Evolutionary conservation across 1,284 basidiomycete species (phyloP).

Genomic region (Spongispora temasekensis): DNA sequence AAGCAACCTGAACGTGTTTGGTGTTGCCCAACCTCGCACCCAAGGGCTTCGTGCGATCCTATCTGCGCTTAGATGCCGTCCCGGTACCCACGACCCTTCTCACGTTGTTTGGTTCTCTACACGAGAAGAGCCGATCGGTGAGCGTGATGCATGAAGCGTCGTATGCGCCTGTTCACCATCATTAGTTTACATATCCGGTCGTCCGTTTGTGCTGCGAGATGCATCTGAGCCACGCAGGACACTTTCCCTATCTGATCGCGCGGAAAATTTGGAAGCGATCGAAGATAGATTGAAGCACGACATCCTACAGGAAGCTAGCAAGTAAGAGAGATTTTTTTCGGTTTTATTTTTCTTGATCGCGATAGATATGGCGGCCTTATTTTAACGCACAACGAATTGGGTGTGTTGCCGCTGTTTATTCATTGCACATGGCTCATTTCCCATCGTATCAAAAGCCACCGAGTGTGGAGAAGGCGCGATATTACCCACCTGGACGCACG

Average conservation of each 20-base stretch:
- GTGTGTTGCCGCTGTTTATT: constrained; percentile 38
- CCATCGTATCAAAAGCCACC: constrained; percentile 42
- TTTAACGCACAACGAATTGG: constrained; percentile 90
- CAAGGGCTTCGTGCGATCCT: constrained; percentile 92
- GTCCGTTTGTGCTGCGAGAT: constrained; percentile 96
- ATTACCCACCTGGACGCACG: constrained; percentile 92
- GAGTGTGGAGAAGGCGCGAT: constrained; percentile 80
- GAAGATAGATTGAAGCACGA: constrained; percentile 91
- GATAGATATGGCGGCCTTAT: constrained; percentile 85
- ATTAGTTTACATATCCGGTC: constrained; percentile 84
- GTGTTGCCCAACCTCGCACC: constrained; percentile 92
- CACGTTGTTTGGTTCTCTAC: constrained; percentile 86
- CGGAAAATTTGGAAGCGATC: constrained; percentile 94
- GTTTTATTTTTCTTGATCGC: constrained; percentile 9
- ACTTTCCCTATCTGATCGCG: constrained; percentile 85
- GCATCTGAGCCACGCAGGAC: constrained; percentile 82
- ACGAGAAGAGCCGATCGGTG: constrained; percentile 80
- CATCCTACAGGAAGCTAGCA: constrained; percentile 86
- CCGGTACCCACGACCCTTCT: constrained; percentile 58
- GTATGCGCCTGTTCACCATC: background rate
- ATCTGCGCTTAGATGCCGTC: constrained; percentile 81
- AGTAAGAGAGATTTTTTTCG: constrained; percentile 43
- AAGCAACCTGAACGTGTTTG: constrained; percentile 85
- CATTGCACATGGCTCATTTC: constrained; percentile 6
- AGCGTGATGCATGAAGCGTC: constrained; percentile 24